Percentiles rank a stretch among this genome's conserved stretches.
Evolutionary conservation across 208 protist genomes (phyloP).

Genomic region (Leishmania amazonensis): DNA sequence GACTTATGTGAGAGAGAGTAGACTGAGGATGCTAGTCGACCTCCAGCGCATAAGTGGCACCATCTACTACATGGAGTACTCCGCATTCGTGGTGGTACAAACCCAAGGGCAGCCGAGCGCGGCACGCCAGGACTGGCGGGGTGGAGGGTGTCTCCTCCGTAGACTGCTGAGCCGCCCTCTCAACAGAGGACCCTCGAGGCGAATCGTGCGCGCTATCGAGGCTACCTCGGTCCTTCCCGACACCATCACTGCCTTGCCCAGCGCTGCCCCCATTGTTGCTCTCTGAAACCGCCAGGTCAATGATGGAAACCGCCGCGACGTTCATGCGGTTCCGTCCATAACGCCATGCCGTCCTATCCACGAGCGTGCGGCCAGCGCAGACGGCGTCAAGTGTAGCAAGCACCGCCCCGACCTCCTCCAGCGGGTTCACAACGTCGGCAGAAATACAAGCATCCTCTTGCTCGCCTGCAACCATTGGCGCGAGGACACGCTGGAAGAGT

Average conservation of each 20-base stretch:
- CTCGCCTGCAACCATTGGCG: neutral
- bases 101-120: constrained; percentile 2
- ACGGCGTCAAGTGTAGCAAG: constrained; percentile 43
- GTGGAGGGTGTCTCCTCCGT: neutral
- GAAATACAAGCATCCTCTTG: neutral
- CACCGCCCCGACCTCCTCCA: constrained; percentile 56
- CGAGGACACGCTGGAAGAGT: neutral
- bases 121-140: neutral
- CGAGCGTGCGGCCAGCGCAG: constrained; percentile 46
- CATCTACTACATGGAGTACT: constrained; percentile 38
- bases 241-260: neutral
- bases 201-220: neutral
- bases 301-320: constrained; percentile 42
- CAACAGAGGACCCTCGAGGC: neutral
- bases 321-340: constrained; percentile 70
- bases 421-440: constrained; percentile 2
- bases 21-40: constrained; percentile 4
- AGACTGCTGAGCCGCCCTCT: neutral
- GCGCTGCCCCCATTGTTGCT: neutral
- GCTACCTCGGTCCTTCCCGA: neutral
- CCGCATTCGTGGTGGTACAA: constrained; percentile 52
- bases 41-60: constrained; percentile 42
- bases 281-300: constrained; percentile 24
- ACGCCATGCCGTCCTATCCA: constrained; percentile 47
- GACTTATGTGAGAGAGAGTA: neutral